A percentile compares a stretch with the other conserved stretches of the same genome.
phyloP scores from a whole-genome alignment of 2,329 filamentous ascomycete species.

The Xylariaceae sp. region DNA sequence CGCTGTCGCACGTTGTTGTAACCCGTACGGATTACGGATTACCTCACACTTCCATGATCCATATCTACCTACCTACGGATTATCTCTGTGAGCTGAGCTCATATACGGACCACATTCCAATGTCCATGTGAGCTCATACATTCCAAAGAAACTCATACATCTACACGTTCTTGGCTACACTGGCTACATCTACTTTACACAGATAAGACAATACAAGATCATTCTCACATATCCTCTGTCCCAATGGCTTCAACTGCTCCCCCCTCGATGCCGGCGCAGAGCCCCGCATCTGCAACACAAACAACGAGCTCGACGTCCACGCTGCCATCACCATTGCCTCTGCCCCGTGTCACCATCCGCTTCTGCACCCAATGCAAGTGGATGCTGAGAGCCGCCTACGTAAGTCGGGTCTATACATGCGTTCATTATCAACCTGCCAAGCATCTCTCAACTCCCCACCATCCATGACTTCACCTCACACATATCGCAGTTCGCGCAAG shows the following conservation, averaged over 20 bases:
- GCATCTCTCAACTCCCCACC: too few relatives aligned
- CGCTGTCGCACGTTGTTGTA: too few relatives aligned
- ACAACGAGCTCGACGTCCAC: constrained; percentile 6
- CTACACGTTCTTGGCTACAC: not conserved
- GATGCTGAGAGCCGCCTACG: constrained; percentile 82
- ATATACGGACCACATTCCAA: not conserved
- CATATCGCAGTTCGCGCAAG: constrained; percentile 71
- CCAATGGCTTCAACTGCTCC: constrained; percentile 24
- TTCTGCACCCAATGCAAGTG: constrained; percentile 94
- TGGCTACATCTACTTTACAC: not conserved
- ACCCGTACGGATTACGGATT: not conserved
- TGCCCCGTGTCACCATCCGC: constrained; percentile 78
- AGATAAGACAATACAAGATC: not conserved
- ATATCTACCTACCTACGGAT: not conserved
- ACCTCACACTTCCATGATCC: not conserved
- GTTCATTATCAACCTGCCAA: too few relatives aligned
- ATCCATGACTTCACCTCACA: not conserved
- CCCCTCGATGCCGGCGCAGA: constrained; percentile 11
- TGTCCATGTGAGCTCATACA: not conserved
- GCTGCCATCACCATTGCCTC: constrained; percentile 34
- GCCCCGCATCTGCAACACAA: constrained; percentile 14
- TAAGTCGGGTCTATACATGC: constrained; percentile 38
- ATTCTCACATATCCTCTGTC: not conserved
- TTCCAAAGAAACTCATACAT: not conserved
- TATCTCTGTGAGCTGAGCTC: not conserved